Conservation (phyloP, 371 early-diverging fungal genomes). For the Capillidium heterosporum region DNA sequence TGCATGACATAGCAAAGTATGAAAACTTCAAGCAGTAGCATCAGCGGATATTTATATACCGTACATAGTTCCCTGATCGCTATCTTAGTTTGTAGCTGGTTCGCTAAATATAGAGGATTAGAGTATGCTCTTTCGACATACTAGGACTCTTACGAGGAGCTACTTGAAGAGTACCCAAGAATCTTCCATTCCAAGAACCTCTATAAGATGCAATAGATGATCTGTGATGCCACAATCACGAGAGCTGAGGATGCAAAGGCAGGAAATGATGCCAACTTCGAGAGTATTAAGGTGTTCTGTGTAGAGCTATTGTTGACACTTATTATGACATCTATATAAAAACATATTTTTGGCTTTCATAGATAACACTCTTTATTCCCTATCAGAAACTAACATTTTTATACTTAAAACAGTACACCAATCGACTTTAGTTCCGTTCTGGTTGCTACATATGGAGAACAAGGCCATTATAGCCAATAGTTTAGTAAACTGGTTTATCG, state of each 20-base stretch:
- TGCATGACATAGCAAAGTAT: not conserved
- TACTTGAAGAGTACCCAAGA: conserved; percentile 83
- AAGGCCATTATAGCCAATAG: conserved; percentile 77
- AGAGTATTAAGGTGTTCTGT: too few species aligned
- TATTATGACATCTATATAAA: conserved; percentile 43
- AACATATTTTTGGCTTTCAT: conserved; percentile 41
- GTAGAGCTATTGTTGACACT: conserved; percentile 30
- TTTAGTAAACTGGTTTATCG: conserved; percentile 43
- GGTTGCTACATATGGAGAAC: conserved; percentile 83
- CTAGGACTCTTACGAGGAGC: conserved; percentile 95
- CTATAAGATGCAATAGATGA: conserved; percentile 48
- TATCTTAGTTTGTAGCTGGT: conserved; percentile 62
- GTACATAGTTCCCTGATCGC: conserved; percentile 85
- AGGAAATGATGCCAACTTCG: too few species aligned
- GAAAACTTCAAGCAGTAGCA: conserved; percentile 40
- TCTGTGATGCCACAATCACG: conserved; percentile 31
- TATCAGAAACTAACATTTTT: not conserved
- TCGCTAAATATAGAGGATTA: conserved; percentile 84
- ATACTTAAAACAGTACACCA: not conserved
- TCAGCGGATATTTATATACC: conserved; percentile 39
- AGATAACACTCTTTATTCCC: conserved; percentile 18
- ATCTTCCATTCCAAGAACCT: conserved; percentile 90
- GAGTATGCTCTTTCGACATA: conserved; percentile 82
- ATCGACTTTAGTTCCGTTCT: conserved; percentile 52
- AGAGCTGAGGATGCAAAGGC: conserved; percentile 12